Percentiles rank a stretch among this genome's conserved stretches.
phyloP scores from a whole-genome alignment of 306 rosid genomes.

The Cercis canadensis region DNA sequence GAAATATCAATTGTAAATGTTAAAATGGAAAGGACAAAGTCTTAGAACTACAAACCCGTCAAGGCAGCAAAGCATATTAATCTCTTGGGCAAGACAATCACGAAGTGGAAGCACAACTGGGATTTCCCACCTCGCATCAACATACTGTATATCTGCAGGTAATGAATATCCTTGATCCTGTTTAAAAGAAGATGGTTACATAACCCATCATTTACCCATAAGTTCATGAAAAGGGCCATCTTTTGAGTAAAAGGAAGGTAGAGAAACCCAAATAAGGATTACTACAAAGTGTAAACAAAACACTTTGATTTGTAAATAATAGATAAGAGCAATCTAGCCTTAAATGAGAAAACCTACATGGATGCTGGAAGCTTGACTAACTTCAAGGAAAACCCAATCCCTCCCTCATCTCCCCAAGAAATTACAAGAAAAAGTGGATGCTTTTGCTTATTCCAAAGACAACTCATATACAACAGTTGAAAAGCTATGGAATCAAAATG shows the following conservation, averaged over 20 bases:
- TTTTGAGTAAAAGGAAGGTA: not conserved
- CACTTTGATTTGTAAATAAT: not conserved
- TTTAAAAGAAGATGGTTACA: slow-evolving; percentile 34
- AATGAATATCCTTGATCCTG: slow-evolving; percentile 95
- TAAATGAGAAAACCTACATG: not conserved
- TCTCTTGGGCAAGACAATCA: slow-evolving; percentile 84
- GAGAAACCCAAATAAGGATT: slow-evolving; percentile 25
- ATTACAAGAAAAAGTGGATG: too few species aligned
- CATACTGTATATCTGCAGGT: slow-evolving; percentile 93
- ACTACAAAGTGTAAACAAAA: slow-evolving; percentile 16
- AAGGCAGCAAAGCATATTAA: slow-evolving; percentile 75
- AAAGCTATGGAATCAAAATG: too few species aligned
- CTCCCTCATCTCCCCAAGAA: too few species aligned
- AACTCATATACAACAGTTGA: too few species aligned
- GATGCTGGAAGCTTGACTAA: too few species aligned
- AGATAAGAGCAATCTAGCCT: not conserved
- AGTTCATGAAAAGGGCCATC: not conserved
- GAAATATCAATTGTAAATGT: not conserved
- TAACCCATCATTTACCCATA: not conserved
- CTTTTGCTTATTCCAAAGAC: too few species aligned
- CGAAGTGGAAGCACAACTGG: slow-evolving; percentile 91
- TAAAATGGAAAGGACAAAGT: not conserved
- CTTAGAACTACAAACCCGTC: slow-evolving; percentile 75
- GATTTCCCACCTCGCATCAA: slow-evolving; percentile 83
- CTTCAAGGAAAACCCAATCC: too few species aligned